Base-by-base conservation (phyloP, 768 basidiomycete species). In the Podaxis rugospora region DNA sequence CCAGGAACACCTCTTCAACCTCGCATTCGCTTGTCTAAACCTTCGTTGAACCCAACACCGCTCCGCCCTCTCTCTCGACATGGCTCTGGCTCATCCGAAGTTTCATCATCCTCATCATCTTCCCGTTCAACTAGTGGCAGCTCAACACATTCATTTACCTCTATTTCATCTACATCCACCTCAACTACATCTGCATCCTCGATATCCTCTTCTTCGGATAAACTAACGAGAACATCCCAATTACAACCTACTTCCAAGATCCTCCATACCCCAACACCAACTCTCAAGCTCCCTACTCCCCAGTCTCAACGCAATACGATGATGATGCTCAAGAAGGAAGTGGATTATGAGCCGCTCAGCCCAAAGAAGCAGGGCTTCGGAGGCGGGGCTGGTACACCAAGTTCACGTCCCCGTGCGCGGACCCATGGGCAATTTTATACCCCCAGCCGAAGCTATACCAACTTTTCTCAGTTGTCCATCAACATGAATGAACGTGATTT, bases 311-410 rank as follows among this genome's bases (percentile, higher is more conserved):
- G 44, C 16, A 36, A 47, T 53, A 73, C 84, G 16, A 78, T 90
- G 65, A 76, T 85, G 71, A 83, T 90, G 85, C 76, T 93, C 25
- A 79, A 76, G 52, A 85, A 78, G 57, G 90, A 93, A 11, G 79
- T 91, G 4, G 90, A 92, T 55, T 92, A 83, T 59, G 80, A 84
- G 21, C 91, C 91, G 1, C 74, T 80, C 55, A 93, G 89, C 61
- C 92, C 91, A 0, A 78, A 84, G 72, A 91, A 77, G 70, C 42
- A 42, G 2, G 65, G 51, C n/a, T 68, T 64, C 55, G 55, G 59
- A n/a, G 49, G 27, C 5, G 18, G 49, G 13, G 21, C 40, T 16
- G 42, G 52, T 35, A 61, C 52, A 14, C 52, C 59, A 11, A 59
- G 5, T 49, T 61, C 46, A 25, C 59, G 59, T 9, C 59, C 59